Evolutionary conservation across 345 rosid genomes (phyloP).

Genomic region (Citrus maxima): DNA sequence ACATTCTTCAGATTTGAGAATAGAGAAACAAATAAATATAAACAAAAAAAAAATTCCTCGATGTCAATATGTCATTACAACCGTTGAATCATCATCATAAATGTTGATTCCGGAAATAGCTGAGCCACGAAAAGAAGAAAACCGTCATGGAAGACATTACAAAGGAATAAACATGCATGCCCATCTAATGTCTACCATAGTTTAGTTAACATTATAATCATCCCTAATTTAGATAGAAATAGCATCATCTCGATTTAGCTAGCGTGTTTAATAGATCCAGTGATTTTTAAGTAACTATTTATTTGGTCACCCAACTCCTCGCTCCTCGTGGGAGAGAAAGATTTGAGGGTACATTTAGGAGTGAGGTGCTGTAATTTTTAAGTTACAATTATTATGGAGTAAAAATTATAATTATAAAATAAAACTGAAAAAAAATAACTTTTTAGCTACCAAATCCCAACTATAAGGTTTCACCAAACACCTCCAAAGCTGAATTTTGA

Average conservation of each 20-base stretch:
- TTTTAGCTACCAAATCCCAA: no score
- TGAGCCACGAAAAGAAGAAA: not conserved
- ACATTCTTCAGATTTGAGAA: no score
- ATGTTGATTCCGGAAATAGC: not conserved
- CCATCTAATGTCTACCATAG: not conserved
- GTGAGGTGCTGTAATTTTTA: rapidly evolving
- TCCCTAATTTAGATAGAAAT: not conserved
- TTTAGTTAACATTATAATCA: not conserved
- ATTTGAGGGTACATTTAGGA: rapidly evolving
- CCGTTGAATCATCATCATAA: not conserved
- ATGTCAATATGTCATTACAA: not conserved
- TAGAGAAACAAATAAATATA: no score
- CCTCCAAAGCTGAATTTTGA: rapidly evolving
- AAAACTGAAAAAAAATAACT: no score
- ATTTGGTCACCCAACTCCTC: no score
- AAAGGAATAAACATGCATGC: not conserved
- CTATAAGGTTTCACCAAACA: rapidly evolving
- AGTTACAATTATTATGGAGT: rapidly evolving
- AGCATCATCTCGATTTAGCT: no score
- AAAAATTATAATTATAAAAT: no score
- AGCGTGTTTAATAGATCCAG: no score
- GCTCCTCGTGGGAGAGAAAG: rapidly evolving
- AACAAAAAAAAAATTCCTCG: not conserved
- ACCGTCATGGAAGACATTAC: not conserved
- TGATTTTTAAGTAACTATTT: no score